Conservation (phyloP, 345 rosid genomes). For the Eucalyptus sideroxylon region DNA sequence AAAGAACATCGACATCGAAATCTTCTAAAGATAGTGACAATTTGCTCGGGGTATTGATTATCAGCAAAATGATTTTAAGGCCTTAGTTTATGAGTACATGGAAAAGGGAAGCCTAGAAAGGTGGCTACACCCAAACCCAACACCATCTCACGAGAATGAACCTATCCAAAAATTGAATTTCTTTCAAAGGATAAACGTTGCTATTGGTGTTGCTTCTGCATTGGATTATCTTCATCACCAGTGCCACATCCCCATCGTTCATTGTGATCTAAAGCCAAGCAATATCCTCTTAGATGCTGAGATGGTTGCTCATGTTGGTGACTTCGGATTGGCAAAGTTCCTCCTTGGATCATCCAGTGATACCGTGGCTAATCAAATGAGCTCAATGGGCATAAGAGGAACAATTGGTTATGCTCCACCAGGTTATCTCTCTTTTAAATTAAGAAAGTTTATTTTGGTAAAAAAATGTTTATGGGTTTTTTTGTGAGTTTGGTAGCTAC, state of each 20-base stretch:
- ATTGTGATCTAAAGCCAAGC: background rate
- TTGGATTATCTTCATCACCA: background rate
- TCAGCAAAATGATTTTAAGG: background rate
- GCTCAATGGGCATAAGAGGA: background rate
- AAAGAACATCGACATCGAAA: background rate
- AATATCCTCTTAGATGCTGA: background rate
- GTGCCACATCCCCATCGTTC: background rate
- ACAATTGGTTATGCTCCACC: background rate
- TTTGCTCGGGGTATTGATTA: background rate
- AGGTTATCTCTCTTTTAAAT: background rate
- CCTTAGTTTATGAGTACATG: background rate
- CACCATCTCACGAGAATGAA: rapidly evolving
- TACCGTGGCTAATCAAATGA: background rate
- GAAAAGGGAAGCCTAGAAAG: background rate
- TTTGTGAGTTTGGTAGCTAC: background rate
- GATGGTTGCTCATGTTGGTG: background rate
- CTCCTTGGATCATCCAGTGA: background rate
- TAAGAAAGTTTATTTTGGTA: background rate
- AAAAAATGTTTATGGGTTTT: background rate
- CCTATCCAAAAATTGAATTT: background rate
- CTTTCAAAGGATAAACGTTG: background rate
- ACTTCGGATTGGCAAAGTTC: background rate
- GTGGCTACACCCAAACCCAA: background rate
- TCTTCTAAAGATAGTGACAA: background rate
- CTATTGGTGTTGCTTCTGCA: background rate